These are phyloP conservation scores for Castanea mollissima DNA, from an alignment of 306 rosid species.

Conservation along the genomic window DNA sequence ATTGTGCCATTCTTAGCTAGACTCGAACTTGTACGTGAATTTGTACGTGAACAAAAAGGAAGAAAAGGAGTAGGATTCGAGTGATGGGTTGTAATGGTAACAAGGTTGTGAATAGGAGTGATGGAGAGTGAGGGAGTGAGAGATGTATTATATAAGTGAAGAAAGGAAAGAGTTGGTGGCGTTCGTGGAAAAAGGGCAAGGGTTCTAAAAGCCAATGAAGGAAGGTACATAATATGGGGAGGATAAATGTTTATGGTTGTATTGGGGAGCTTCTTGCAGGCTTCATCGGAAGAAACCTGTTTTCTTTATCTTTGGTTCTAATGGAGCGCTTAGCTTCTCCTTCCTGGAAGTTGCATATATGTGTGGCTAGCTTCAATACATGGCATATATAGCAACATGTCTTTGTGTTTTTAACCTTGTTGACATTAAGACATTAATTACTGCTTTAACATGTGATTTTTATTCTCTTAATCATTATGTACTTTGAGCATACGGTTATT, in stretches of 20 bases:
- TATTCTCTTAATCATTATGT: no score
- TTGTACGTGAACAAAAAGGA: constrained; percentile 8
- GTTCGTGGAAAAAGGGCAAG: constrained; percentile 5
- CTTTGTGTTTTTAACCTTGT: background rate
- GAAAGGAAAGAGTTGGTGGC: background rate
- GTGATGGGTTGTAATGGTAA: background rate
- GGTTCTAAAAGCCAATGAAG: constrained; percentile 1
- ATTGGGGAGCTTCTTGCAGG: constrained; percentile 12
- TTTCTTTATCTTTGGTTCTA: constrained; percentile 12
- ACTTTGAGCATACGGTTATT: no score
- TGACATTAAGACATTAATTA: background rate
- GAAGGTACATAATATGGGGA: background rate
- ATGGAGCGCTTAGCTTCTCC: constrained; percentile 27
- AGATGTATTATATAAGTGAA: constrained; percentile 18
- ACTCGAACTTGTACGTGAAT: background rate
- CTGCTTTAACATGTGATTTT: background rate
- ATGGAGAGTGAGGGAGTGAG: constrained; percentile 6
- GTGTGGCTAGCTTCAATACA: background rate
- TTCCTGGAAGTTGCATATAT: constrained; percentile 54
- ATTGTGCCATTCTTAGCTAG: background rate
- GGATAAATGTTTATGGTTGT: background rate
- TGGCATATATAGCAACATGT: no score
- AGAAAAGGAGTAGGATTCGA: background rate
- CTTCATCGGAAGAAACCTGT: background rate
- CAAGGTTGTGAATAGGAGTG: constrained; percentile 17